These are phyloP conservation scores for Xylaria bambusicola DNA, from an alignment of 495 filamentous ascomycete species.

Conservation along the genomic window DNA sequence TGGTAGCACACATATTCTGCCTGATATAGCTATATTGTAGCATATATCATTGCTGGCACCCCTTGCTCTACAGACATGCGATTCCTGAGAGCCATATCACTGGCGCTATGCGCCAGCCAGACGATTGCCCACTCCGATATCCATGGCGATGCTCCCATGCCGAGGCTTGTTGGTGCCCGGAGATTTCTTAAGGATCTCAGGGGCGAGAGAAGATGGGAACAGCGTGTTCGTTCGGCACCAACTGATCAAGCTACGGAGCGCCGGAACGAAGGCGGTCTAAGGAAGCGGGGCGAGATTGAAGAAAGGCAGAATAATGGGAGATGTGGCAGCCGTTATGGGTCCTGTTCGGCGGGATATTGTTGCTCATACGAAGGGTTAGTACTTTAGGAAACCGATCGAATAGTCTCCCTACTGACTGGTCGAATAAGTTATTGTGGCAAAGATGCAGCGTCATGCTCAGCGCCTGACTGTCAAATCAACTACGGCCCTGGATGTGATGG, in stretches of 20 bases:
- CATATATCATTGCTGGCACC: not conserved
- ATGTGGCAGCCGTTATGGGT: conserved; percentile 47
- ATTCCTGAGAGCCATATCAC: conserved; percentile 30
- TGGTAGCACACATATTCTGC: not conserved
- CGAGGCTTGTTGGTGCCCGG: conserved; percentile 37
- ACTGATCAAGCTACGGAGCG: not conserved
- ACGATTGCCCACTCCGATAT: conserved; percentile 32
- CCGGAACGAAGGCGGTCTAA: not conserved
- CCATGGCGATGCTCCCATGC: conserved; percentile 25
- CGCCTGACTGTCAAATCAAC: conserved; percentile 70
- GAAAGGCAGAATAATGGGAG: conserved; percentile 28
- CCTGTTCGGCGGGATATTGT: conserved; percentile 59
- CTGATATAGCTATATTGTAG: not conserved
- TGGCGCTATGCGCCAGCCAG: conserved; percentile 31
- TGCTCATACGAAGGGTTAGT: conserved; percentile 64
- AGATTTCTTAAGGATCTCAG: conserved; percentile 37
- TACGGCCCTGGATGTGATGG: conserved; percentile 70
- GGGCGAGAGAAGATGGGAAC: conserved; percentile 32
- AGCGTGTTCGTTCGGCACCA: not conserved
- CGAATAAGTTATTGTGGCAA: conserved; percentile 63
- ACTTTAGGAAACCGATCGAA: not conserved
- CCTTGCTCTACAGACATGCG: conserved; percentile 24
- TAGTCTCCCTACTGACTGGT: conserved; percentile 35
- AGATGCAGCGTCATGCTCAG: conserved; percentile 60
- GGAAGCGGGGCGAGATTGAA: conserved; percentile 26